Conservation (phyloP, 345 rosid species). For the Garcia nutans region DNA sequence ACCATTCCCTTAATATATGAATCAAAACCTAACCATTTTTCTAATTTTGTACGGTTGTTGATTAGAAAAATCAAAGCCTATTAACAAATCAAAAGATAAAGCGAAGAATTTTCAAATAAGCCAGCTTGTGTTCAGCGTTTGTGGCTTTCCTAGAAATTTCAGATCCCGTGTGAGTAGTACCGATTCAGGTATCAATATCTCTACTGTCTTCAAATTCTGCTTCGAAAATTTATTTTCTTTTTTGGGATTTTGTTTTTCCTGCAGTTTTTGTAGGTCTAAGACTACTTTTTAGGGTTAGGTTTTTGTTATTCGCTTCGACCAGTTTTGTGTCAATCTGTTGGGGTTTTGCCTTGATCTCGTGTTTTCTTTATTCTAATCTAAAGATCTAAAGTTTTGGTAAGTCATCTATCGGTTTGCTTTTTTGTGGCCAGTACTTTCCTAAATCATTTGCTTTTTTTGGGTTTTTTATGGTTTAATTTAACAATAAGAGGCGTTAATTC, state of each 20-base stretch:
- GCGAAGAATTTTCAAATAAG: constrained; percentile 17
- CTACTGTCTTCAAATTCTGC: not conserved
- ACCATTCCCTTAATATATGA: not conserved
- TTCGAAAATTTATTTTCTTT: not conserved
- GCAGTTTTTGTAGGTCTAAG: not conserved
- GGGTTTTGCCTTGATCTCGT: not conserved
- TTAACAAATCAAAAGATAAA: not conserved
- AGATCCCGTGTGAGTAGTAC: not conserved
- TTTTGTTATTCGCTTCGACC: not conserved
- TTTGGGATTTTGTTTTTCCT: not conserved
- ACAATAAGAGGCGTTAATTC: not conserved
- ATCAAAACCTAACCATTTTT: not conserved
- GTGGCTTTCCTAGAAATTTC: constrained; percentile 30
- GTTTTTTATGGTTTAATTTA: not conserved
- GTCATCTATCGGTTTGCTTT: constrained; percentile 6
- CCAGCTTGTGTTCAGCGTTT: constrained; percentile 11
- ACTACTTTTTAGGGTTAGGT: not conserved
- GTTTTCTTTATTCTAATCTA: not conserved
- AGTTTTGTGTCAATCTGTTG: not conserved
- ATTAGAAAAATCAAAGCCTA: not conserved
- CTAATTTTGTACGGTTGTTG: not conserved
- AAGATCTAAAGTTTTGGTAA: constrained; percentile 25
- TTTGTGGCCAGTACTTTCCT: not conserved
- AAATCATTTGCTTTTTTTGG: too few species aligned
- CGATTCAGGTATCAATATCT: constrained; percentile 26